Evolutionary conservation across 163 green algal genomes (phyloP), one percentile per base, ranked within the genome.

Genomic region (Volvox carteri): DNA sequence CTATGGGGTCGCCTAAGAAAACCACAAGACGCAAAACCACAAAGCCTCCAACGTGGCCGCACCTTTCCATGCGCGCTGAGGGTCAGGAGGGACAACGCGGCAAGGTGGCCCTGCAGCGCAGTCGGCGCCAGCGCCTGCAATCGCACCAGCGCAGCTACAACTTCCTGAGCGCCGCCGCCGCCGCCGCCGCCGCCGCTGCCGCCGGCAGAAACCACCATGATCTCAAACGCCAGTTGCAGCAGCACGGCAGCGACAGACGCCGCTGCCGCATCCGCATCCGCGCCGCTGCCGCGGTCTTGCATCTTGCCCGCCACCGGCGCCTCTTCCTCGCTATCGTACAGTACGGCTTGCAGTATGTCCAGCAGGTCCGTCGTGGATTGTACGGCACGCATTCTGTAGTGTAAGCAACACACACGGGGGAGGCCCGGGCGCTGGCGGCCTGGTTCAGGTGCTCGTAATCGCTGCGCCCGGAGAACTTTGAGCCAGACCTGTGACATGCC

Each of bases 211-310:
- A 46, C 67, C 16, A 76, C 4, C 72, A 84, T 33, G 4, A 89
- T 16, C 42, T 84, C 84, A 11, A 89, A 89, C 7, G 54, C 70
- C 41, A 89, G 84, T 72, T 89, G 84, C 72, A 89, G 52, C 39
- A 89, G 54, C 28, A 41, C 84, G 9, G n/a, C 28, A 1, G 72
- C 84, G 9, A 89, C 12, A 1, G 72, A 28, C 6, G 0, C n/a
- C 25, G 84, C 84, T 0, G 41, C 37, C 9, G 44, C 62, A 0
- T 62, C 80, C 19, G 60, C 42, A 9, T n/a, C n/a, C 9, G 4
- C 58, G 60, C 14, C n/a, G n/a, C 14, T 25, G 33, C 1, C 54
- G n/a, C 7, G 50, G 0, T 23, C 39, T 37, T 11, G 35, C 23
- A 25, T 4, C 74, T 6, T 14, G 21, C 28, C 28, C 23, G 75